Evolutionary conservation across 2,329 filamentous ascomycete genomes (phyloP), one percentile per base, ranked within the genome.

Genomic region (Fusarium chlamydosporum): DNA sequence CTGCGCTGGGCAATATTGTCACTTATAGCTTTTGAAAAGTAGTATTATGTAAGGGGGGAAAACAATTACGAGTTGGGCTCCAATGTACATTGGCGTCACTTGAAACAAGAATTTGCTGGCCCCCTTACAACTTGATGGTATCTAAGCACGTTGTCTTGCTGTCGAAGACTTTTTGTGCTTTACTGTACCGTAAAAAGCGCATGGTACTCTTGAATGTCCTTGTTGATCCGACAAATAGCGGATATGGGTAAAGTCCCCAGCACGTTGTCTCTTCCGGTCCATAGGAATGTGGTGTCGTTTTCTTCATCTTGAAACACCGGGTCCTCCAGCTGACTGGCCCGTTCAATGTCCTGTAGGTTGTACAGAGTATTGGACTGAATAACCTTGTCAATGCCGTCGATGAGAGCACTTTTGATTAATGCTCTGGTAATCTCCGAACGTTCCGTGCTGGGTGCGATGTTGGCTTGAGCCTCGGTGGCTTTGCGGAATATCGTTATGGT

Each of bases 401-500:
- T 47, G 23, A 47, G 29, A 18, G 20, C 33, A 47, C 43, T 47
- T 4, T 34, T 35, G 43, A 29, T 29, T 47, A 47, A 35, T 33
- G 23, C 34, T 18, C 31, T n/a, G 27, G 33, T 29, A 47, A 47
- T 12, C 12, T 47, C 34, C 23, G 4, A 33, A 18, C 31, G 29
- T 12, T 47, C 27, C n/a, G 16, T 47, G 33, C 34, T 11, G 27
- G 43, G 43, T 10, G 15, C 11, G 16, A 34, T 35, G 29, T 16
- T 13, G 20, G 43, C 43, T 29, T 35, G 29, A 6, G 29, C 29
- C 27, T 47, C 29, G 2, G 34, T 16, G 33, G 31, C 43, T 11
- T n/a, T 47, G 12, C 29, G 29, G 23, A 29, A 47, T 34, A 47
- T 47, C 43, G 33, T n/a, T 47, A 47, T 35, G 4, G n/a, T 47